Evolutionary conservation across 2,329 filamentous ascomycete genomes (phyloP), one percentile per base, ranked within the genome.

Genomic region (Botrytis medusae): DNA sequence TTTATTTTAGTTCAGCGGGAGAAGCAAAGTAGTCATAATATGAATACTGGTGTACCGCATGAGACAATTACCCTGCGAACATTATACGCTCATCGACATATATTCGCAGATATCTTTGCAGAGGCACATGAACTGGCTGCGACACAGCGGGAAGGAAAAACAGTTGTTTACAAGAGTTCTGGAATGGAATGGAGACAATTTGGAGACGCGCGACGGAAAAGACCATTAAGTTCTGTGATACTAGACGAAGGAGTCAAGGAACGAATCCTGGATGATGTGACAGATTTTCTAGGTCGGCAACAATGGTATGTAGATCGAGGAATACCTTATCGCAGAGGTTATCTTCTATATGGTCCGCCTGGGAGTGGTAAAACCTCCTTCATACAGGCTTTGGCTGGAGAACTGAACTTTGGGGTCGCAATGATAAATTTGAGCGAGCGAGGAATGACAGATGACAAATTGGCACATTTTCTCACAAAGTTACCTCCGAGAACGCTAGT

Each of bases 41-140:
- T 92, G 79, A 90, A 90, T 68, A 95, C 92, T 40, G 96, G 95
- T 73, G 92, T 93, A 77, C 96, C 96, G 1, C 97, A 97, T 85
- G 96, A 99, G 84, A 97, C 95, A 0, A 88, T 99, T 67, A 96
- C 94, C 74, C 84, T 99, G 74, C 98, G 95, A 4, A 95, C 96
- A 1, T 86, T 99, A 20, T 98, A 97, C 85, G 88, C 93, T 65
- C 92, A 97, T 78, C 92, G 95, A 4, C 89, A 95, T 78, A 89
- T 98, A 22, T 98, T 99, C 79, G 93, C 97, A 81, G 90, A 94
- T 34, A 89, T 99, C 22, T 98, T 99, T 79, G 87, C 87, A 34
- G 94, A 98, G 82, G 95, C 96, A 5, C 93, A 97, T 80, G 86
- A 88, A 29, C 87, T 98, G 74, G 94, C 95, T 1, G 87, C 90